Percentiles rank a stretch among this genome's conserved stretches.
Evolutionary conservation across 352 stramenopile genomes (phyloP).

Genomic region (Pythium brassicae): DNA sequence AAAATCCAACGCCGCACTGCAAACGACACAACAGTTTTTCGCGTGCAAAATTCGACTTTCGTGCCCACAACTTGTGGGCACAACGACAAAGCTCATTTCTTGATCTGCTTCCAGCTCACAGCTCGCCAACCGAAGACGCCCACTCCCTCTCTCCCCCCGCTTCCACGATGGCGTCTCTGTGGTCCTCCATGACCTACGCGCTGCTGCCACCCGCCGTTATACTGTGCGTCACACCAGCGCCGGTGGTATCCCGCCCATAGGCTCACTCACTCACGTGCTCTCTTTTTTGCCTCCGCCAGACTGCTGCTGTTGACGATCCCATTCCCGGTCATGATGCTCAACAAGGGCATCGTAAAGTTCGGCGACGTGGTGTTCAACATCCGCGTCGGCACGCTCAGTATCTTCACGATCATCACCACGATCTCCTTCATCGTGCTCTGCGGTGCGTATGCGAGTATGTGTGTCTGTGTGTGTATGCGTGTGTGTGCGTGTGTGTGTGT

Average conservation of each 20-base stretch:
- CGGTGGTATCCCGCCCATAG: neutral
- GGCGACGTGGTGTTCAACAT: slow-evolving; percentile 73
- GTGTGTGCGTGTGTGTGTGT: neutral
- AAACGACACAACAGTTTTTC: too few relatives aligned
- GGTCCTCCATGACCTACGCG: slow-evolving; percentile 75
- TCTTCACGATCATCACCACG: slow-evolving; percentile 74
- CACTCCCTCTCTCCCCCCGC: neutral
- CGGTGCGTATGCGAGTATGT: slow-evolving; percentile 12
- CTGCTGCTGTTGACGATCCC: slow-evolving; percentile 77
- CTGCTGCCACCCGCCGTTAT: slow-evolving; percentile 73
- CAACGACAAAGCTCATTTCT: too few relatives aligned
- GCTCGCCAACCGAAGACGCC: too few relatives aligned
- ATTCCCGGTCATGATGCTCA: slow-evolving; percentile 52
- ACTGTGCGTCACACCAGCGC: slow-evolving; percentile 35
- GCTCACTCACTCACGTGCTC: neutral
- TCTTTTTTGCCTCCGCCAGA: slow-evolving; percentile 19
- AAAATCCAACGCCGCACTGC: neutral
- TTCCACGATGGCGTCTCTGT: slow-evolving; percentile 52
- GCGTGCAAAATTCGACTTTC: too few relatives aligned
- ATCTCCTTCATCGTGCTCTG: slow-evolving; percentile 67
- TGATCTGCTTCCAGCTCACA: too few relatives aligned
- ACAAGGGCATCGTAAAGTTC: slow-evolving; percentile 69
- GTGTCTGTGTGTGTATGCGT: slow-evolving; percentile 10
- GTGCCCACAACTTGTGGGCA: too few relatives aligned
- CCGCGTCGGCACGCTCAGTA: slow-evolving; percentile 58